Evolutionary conservation across 345 rosid species (phyloP), one percentile per base, ranked within the genome.

Genomic region (Salix arbutifolia): DNA sequence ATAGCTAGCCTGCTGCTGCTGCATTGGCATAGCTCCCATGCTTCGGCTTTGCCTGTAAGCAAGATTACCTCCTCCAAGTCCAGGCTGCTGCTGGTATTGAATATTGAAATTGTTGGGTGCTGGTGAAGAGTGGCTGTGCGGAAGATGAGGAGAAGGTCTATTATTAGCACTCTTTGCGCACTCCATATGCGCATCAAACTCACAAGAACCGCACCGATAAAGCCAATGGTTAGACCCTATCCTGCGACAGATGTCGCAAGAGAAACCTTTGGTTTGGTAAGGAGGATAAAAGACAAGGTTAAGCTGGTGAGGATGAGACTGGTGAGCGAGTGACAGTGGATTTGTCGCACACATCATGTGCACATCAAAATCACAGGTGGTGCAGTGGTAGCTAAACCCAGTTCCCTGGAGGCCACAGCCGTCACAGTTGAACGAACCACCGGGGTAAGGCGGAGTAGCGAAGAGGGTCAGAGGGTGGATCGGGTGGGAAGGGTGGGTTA

Each of bases 301-400:
- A n/a, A 90, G 88, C 30, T 37, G 71, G 37, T 88, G 91, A 5
- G 85, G 82, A 73, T 90, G 96, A 44, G 84, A 76, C 1, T 70
- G 83, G 77, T 83, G 84, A 23, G 52, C 10, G 6, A 82, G 14
- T 4, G 81, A 77, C 38, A 86, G 82, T 1, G 90, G 91, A 64
- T 85, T 86, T 17, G 86, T 79, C 33, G 93, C 93, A 56, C 92
- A 90, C 0, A 78, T 19, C 0, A 84, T 69, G 37, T 91, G 93
- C 58, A 91, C 40, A 70, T 88, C 92, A 6, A 81, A 89, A n/a
- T 80, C 82, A 21, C 93, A 89, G 1, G 60, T 65, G 31, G 76
- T 48, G 77, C 96, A 89, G 44, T 85, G 92, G 83, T 90, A 90
- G 78, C 84, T 84, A 83, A 90, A 91, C 40, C 89, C 90, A 0